phyloP scores from a whole-genome alignment of 1,284 basidiomycete species.

The Melampsora occidentalis region DNA sequence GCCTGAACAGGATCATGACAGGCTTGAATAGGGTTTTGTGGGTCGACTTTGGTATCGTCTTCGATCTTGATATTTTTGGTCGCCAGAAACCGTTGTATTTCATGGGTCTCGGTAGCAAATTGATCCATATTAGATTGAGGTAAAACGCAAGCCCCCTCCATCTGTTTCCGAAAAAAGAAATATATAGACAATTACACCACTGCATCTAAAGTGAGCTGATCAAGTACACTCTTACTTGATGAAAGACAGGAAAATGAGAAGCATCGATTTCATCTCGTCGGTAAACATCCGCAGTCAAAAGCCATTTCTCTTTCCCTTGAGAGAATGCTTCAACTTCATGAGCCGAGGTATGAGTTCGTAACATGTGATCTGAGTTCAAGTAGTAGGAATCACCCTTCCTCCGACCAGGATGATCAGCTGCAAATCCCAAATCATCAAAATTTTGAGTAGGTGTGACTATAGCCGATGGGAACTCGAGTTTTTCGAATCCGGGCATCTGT shows the following conservation, averaged over 20 bases:
- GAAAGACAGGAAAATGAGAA: slow-evolving; percentile 96
- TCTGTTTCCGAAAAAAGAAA: slow-evolving; percentile 57
- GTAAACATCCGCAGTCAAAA: slow-evolving; percentile 97
- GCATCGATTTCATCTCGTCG: slow-evolving; percentile 96
- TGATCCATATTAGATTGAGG: slow-evolving; percentile 55
- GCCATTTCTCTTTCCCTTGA: slow-evolving; percentile 73
- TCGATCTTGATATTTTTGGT: slow-evolving; percentile 61
- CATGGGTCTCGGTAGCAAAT: slow-evolving; percentile 46
- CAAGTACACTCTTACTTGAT: slow-evolving; percentile 58
- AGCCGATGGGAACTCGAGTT: slow-evolving; percentile 68
- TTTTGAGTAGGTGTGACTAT: slow-evolving; percentile 87
- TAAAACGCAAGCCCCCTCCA: slow-evolving; percentile 89
- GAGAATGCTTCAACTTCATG: slow-evolving; percentile 93
- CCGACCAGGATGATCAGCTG: slow-evolving; percentile 87
- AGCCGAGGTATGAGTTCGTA: slow-evolving; percentile 94
- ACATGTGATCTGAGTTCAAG: slow-evolving; percentile 81
- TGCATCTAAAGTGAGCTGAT: not conserved
- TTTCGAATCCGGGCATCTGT: slow-evolving; percentile 62
- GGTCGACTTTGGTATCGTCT: slow-evolving; percentile 66
- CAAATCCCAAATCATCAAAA: slow-evolving; percentile 95
- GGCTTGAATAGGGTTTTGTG: slow-evolving; percentile 75
- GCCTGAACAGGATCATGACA: slow-evolving; percentile 66
- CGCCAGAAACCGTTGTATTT: slow-evolving; percentile 57
- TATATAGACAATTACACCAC: not conserved
- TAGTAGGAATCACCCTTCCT: slow-evolving; percentile 91